Base-by-base conservation (phyloP, 176 grass and related monocot species). In the Cenchrus purpureus region DNA sequence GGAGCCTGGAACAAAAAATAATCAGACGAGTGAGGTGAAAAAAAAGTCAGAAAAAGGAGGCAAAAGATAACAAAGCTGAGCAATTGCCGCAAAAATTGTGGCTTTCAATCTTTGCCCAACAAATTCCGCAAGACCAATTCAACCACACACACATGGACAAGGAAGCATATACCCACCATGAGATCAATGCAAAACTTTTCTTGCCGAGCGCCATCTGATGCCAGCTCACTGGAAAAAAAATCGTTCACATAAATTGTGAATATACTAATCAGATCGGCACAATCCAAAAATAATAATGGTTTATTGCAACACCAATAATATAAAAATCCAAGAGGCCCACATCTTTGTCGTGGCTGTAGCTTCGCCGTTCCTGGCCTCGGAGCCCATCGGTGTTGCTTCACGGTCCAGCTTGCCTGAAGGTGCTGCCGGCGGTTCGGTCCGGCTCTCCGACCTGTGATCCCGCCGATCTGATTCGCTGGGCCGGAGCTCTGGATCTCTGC, bases 161-260 rank as follows among this genome's bases (percentile, higher is more conserved):
- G 76, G 52, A 91, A 84, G 79, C 86, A 78, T 74, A 80, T 91
- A 92, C 93, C 84, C 60, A 99, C 97, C 97, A 99, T 99, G 77
- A 99, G 92, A 97, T 99, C 97, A 88, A 99, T 92, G 88, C 88
- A 94, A 81, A 99, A 99, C 89, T 91, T 99, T 75, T 93, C 87
- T 87, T 94, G 90, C 74, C 92, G 86, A 77, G 65, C 50, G 62
- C 88, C 87, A 92, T 92, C 90, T 25, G 86, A 87, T 82, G 87
- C 83, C 86, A 89, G 83, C 87, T 91, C 85, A 89, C 92, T 97
- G 92, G 42, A 87, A 85, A 69, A 69, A 91, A 91, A 46, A 73
- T 77, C 29, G 81, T 84, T 79, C 79, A 88, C 80, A 73, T 50
- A 92, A 90, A 86, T 68, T 34, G 74, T 88, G 81, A 90, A 90